Percentiles rank a stretch among this genome's conserved stretches.
Conservation (phyloP, 768 basidiomycete genomes). For the button mushroom (Agaricus bisporus) region DNA sequence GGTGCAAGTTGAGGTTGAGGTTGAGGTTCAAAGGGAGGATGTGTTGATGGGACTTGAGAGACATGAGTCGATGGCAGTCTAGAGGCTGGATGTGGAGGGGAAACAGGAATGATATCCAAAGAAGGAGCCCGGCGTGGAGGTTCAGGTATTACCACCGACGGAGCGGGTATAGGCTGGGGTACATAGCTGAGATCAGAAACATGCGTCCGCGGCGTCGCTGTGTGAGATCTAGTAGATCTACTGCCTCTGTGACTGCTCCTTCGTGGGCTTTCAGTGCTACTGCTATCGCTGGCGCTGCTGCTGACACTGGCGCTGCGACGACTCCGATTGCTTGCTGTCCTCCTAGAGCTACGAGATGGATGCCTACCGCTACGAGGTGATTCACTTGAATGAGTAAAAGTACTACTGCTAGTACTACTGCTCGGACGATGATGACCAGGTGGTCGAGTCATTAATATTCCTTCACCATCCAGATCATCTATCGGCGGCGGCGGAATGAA, state of each 20-base stretch:
- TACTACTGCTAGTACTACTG: conserved; percentile 9
- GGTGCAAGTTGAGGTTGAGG: conserved; percentile 20
- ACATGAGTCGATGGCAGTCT: too few species aligned
- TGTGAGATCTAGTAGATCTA: neutral
- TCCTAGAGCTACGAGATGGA: conserved; percentile 8
- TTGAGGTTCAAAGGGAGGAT: conserved; percentile 12
- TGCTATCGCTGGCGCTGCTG: conserved; percentile 14
- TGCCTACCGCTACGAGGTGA: conserved; percentile 1
- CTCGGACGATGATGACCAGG: neutral
- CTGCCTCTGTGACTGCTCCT: conserved; percentile 11
- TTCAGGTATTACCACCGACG: conserved; percentile 11
- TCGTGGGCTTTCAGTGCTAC: conserved; percentile 13
- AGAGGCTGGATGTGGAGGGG: neutral
- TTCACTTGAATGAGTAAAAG: neutral
- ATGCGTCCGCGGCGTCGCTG: neutral
- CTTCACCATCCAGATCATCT: conserved; percentile 6
- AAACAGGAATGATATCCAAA: conserved; percentile 6
- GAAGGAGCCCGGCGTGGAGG: neutral
- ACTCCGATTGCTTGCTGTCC: conserved; percentile 8
- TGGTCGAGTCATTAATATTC: conserved; percentile 5
- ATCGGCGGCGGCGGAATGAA: conserved; percentile 20
- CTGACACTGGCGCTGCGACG: conserved; percentile 13
- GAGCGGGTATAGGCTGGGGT: conserved; percentile 4
- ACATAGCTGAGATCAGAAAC: neutral
- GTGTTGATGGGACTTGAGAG: conserved; percentile 12